Evolutionary conservation across 106 monocot genomes (phyloP).

Genomic region (Phalaenopsis aphrodite): DNA sequence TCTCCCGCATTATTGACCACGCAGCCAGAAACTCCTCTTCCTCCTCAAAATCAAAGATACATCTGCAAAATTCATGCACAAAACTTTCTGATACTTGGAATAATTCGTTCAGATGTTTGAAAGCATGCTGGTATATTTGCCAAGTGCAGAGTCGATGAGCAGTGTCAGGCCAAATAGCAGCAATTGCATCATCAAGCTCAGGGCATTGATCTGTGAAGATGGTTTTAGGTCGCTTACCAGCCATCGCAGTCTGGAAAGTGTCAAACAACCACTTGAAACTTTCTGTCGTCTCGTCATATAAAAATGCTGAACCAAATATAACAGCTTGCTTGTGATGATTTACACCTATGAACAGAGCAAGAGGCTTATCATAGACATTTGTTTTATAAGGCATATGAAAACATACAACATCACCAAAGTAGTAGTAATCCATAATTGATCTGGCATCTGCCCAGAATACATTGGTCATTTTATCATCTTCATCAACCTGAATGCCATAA

Average conservation of each 20-base stretch:
- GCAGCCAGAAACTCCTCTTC: conserved; percentile 49
- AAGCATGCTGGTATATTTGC: conserved; percentile 52
- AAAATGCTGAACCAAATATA: conserved; percentile 53
- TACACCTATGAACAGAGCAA: conserved; percentile 48
- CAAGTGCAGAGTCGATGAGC: conserved; percentile 33
- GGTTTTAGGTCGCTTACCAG: conserved; percentile 47
- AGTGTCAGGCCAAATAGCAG: conserved; percentile 36
- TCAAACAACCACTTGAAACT: conserved; percentile 70
- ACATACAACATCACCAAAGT: conserved; percentile 67
- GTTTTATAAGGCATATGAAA: conserved; percentile 50
- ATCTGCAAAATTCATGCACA: conserved; percentile 44
- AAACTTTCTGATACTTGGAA: conserved; percentile 36
- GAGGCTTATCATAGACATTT: conserved; percentile 43
- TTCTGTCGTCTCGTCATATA: conserved; percentile 55
- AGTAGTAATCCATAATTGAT: conserved; percentile 55
- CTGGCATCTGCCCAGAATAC: conserved; percentile 66
- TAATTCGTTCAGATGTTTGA: conserved; percentile 24
- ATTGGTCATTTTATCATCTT: conserved; percentile 56
- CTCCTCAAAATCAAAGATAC: conserved; percentile 57
- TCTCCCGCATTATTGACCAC: conserved; percentile 48
- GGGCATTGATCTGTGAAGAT: conserved; percentile 35
- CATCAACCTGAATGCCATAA: conserved; percentile 66
- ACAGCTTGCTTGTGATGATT: conserved; percentile 63
- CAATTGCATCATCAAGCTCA: conserved; percentile 30
- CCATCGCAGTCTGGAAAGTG: conserved; percentile 51